These are phyloP conservation scores for Wickerhamiella slavikovae DNA, from an alignment of 805 yeast species.

Conservation along the genomic window DNA sequence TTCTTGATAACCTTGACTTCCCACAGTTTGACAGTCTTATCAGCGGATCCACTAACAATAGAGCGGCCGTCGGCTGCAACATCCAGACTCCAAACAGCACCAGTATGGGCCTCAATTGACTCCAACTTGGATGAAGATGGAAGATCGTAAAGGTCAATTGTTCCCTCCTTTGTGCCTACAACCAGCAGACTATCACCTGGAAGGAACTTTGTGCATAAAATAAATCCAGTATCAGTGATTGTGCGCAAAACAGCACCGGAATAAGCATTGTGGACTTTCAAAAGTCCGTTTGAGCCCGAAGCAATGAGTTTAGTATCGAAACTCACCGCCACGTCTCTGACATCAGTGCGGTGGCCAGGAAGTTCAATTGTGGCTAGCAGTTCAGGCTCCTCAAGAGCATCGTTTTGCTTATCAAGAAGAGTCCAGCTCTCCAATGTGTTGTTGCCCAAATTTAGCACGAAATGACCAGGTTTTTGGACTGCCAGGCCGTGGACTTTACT, in stretches of 20 bases:
- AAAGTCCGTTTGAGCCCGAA: constrained; percentile 74
- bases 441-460: constrained; percentile 45
- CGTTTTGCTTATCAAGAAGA: constrained; percentile 18
- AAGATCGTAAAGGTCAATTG: constrained; percentile 64
- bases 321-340: constrained; percentile 65
- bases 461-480: constrained; percentile 29
- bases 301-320: constrained; percentile 63
- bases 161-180: constrained; percentile 77
- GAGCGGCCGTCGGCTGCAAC: constrained; percentile 68
- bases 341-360: constrained; percentile 78
- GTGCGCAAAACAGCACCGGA: constrained; percentile 64
- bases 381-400: constrained; percentile 9
- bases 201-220: constrained; percentile 55
- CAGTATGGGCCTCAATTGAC: constrained; percentile 53
- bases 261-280: constrained; percentile 73
- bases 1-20: constrained; percentile 40
- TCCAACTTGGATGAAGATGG: constrained; percentile 61
- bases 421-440: constrained; percentile 57
- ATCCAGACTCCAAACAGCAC: constrained; percentile 81
- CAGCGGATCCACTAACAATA: constrained; percentile 84
- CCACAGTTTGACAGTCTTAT: constrained; percentile 82
- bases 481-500: constrained; percentile 14
- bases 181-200: constrained; percentile 85
- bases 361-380: constrained; percentile 38
- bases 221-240: constrained; percentile 64